Evolutionary conservation across 495 filamentous ascomycete genomes (phyloP), one percentile per base, ranked within the genome.

Genomic region (Parachaetomium inaequale): DNA sequence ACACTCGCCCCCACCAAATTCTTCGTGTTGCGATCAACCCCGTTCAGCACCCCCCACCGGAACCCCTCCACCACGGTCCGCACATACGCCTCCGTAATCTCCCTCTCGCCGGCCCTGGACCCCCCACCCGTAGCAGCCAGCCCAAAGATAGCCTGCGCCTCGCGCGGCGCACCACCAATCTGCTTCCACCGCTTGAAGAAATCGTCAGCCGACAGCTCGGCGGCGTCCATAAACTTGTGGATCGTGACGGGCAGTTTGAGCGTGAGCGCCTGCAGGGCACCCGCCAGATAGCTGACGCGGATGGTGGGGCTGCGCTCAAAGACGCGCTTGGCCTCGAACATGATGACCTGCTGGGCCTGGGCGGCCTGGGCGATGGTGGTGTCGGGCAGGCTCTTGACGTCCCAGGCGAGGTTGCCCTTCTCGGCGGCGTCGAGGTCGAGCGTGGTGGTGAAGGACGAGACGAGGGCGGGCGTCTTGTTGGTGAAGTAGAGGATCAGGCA

Each of bases 181-280:
- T 99, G 95, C 75, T 94, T 91, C 95, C 95, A 99, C 23, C 95
- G 82, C 79, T 94, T 97, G 79, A 99, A 99, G 76, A 98, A 99
- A 63, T 98, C 94, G 52, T 97, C 94, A 0, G 86, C 85, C 10
- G 82, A 82, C 40, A 99, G 75, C 42, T 89, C 83, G 0, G 95
- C 93, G 0, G 89, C 85, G 60, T 96, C 92, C 92, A 98, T 96
- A 75, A 94, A 99, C 65, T 97, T 95, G 70, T 96, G 93, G 61
- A 92, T 84, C 3, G 90, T 77, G 4, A 99, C 85, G 0, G 95
- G 95, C 4, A 99, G 82, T 71, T 92, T 91, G 15, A 99, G 81
- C 0, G 94, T 98, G 32, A 97, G 80, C 0, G 92, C 93, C 74
- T 99, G 95, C 49, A 98, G 81, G 0, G 94, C 90, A 66, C 95